Conservation (phyloP, 2,329 filamentous ascomycete genomes). For the Pyricularia sp. region DNA sequence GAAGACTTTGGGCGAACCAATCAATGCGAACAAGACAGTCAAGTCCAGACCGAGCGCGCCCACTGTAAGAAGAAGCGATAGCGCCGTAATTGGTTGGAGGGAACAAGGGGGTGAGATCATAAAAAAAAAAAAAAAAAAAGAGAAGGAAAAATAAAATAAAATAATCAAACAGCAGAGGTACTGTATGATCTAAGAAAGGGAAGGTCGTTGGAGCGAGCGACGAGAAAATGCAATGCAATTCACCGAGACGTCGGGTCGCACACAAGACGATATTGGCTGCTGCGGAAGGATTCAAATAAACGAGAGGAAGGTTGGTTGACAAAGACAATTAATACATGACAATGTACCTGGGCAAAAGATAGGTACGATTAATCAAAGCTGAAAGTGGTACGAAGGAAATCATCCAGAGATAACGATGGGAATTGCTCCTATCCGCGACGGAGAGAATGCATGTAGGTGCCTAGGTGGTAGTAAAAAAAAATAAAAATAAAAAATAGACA, state of each 20-base stretch:
- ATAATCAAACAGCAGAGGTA: not conserved
- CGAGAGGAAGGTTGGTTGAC: not conserved
- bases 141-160: slow-evolving; percentile 1
- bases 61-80: not conserved
- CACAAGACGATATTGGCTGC: not conserved
- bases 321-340: not conserved
- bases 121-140: not conserved
- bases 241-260: not conserved
- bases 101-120: not conserved
- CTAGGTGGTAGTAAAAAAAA: not conserved
- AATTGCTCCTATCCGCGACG: not conserved
- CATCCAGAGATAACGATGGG: not conserved
- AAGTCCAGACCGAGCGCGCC: not conserved
- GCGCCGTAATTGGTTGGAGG: not conserved
- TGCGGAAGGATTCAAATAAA: not conserved
- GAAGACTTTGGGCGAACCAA: not conserved
- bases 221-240: not conserved
- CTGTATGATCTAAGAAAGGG: not conserved
- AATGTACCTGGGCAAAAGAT: not conserved
- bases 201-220: not conserved
- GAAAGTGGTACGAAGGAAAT: not conserved
- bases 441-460: not conserved
- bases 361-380: not conserved
- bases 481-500: too few relatives aligned
- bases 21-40: not conserved